Evolutionary conservation across 495 filamentous ascomycete species (phyloP).

Genomic region (Friedmanniomyces endolithicus): DNA sequence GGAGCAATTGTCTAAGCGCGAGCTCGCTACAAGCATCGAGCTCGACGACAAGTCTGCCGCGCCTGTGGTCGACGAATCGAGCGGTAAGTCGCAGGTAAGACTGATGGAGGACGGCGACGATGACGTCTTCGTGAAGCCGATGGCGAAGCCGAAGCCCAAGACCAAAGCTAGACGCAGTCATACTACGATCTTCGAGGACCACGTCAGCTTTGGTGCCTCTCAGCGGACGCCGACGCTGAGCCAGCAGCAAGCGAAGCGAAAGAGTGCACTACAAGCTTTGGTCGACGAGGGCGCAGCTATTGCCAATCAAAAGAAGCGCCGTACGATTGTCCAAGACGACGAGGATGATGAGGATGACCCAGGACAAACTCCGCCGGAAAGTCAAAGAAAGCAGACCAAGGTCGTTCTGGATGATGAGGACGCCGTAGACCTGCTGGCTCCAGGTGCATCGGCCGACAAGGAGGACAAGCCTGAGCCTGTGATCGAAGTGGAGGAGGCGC

Average conservation of each 20-base stretch:
- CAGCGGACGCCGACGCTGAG: slow-evolving; percentile 12
- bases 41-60: background rate
- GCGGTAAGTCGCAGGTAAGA: background rate
- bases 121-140: slow-evolving; percentile 20
- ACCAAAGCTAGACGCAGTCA: slow-evolving; percentile 15
- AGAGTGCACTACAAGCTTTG: background rate
- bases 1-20: no score
- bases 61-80: background rate
- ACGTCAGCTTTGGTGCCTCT: slow-evolving; percentile 2
- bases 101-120: slow-evolving; percentile 1
- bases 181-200: slow-evolving; percentile 22
- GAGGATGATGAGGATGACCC: slow-evolving; percentile 11
- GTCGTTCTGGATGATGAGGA: background rate
- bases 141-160: background rate
- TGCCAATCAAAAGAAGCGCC: background rate
- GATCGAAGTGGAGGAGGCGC: background rate
- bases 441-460: background rate
- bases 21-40: no score
- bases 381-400: background rate
- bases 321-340: slow-evolving; percentile 3
- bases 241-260: slow-evolving; percentile 12
- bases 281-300: background rate
- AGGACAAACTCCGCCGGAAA: background rate
- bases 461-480: background rate
- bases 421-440: background rate